Conservation (phyloP, 2,329 filamentous ascomycete genomes). For the Penicillium decumbens region DNA sequence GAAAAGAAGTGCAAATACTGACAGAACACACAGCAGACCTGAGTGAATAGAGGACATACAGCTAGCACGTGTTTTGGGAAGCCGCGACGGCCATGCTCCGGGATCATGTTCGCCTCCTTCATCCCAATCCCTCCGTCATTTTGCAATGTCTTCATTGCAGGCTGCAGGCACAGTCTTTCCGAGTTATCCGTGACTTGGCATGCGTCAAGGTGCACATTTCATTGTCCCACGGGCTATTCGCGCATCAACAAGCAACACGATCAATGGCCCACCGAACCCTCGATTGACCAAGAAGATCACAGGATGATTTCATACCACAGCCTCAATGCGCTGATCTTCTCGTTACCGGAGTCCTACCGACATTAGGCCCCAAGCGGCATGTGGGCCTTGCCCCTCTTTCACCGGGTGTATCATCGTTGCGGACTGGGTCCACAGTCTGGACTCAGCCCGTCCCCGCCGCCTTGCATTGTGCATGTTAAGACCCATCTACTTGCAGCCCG, state of each 20-base stretch:
- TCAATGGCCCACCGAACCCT: neutral
- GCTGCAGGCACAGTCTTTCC: neutral
- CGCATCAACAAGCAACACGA: neutral
- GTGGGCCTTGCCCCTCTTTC: slow-evolving; percentile 15
- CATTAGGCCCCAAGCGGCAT: slow-evolving; percentile 17
- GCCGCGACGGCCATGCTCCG: neutral
- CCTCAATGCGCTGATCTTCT: slow-evolving; percentile 11
- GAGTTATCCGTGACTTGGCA: neutral
- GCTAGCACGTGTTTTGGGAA: neutral
- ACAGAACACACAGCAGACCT: neutral
- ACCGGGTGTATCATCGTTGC: slow-evolving; percentile 12
- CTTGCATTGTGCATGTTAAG: slow-evolving; percentile 7
- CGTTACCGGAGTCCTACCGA: slow-evolving; percentile 15
- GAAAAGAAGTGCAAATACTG: neutral
- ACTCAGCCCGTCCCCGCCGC: slow-evolving; percentile 6
- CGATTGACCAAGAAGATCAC: neutral
- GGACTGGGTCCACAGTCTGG: slow-evolving; percentile 8
- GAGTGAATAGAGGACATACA: neutral
- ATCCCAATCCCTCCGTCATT: neutral
- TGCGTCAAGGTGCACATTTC: neutral
- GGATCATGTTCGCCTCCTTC: neutral
- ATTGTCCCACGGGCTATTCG: neutral
- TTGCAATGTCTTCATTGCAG: neutral
- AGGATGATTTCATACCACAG: neutral
- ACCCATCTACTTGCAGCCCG: neutral